Evolutionary conservation across 2,329 filamentous ascomycete genomes (phyloP), one percentile per base, ranked within the genome.

Genomic region (Talaromyces albobiverticillius): DNA sequence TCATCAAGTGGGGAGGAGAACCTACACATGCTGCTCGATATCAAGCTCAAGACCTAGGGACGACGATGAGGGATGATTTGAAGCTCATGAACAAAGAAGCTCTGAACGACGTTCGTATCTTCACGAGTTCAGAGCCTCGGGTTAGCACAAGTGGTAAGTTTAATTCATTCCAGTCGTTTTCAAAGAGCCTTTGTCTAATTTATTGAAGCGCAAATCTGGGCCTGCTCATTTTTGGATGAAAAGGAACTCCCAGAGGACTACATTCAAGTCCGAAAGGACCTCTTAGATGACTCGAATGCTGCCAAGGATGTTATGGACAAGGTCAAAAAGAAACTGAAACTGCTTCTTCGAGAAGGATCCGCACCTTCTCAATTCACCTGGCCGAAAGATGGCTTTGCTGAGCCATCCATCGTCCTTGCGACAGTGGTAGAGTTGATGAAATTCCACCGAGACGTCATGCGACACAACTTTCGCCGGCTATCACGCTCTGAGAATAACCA

Each of bases 231-330:
- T 69, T 77, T 97, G 41, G 88, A 90, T 48, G 84, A 90, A 66
- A 90, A 95, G 68, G 89, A 96, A 52, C 79, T 96, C 14, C 84
- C 88, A 0, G 84, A 90, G 22, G 89, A 95, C 63, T 90, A 90
- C 60, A 95, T 99, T 59, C 88, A 85, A 31, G 87, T 97, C 54
- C 86, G 94, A 51, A 99, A 99, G 69, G 92, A 97, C 71, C 81
- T 99, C 6, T 77, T 99, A 3, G 94, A 99, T 69, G 94, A 99
- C 68, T 97, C 92, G 0, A 99, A 99, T 70, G 94, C 94, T 3
- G 94, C 94, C 55, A 99, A 99, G 71, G 94, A 99, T 69, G 91
- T 96, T 66, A 99, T 96, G 89, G 95, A 99, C 74, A 96, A 96
- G 73, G 94, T 99, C 53, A 99, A 99, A 81, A 99, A 99, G 82